phyloP scores from a whole-genome alignment of 2,329 filamentous ascomycete species.

The Neofusicoccum sp. region DNA sequence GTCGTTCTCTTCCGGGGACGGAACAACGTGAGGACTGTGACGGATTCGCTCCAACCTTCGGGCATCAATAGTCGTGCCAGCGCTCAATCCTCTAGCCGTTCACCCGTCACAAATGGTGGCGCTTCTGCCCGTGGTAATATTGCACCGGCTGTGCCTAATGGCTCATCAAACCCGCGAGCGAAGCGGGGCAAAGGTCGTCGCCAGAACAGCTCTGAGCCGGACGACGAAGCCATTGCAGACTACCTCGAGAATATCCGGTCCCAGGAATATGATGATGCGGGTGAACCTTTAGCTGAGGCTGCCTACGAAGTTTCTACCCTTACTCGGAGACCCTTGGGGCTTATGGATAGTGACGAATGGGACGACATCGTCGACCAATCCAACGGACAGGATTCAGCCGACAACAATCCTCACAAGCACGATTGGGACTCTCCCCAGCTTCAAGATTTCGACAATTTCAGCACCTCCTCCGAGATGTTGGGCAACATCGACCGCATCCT shows the following conservation, averaged over 20 bases:
- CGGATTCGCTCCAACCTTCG: neutral
- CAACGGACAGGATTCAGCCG: neutral
- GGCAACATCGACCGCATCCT: conserved; percentile 45
- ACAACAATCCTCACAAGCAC: conserved; percentile 19
- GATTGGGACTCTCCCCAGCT: conserved; percentile 48
- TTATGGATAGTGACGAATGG: conserved; percentile 34
- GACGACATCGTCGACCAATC: neutral
- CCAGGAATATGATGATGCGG: conserved; percentile 38
- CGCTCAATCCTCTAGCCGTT: neutral
- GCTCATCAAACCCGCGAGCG: neutral
- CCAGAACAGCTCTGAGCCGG: conserved; percentile 22
- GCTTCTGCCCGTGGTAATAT: neutral
- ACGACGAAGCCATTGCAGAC: conserved; percentile 62
- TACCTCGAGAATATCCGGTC: conserved; percentile 67
- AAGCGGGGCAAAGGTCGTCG: neutral
- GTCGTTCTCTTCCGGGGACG: conserved; percentile 52
- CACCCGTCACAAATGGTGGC: neutral
- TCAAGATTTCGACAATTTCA: conserved; percentile 49
- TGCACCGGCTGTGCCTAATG: too few relatives aligned
- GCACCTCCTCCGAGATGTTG: conserved; percentile 49
- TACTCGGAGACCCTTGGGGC: conserved; percentile 31
- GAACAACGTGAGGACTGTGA: conserved; percentile 8
- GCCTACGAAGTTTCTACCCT: conserved; percentile 22
- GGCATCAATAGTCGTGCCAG: neutral
- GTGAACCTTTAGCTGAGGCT: conserved; percentile 14